These are phyloP conservation scores for Aristolochia californica DNA, from an alignment of 164 flowering plant species.

Conservation along the genomic window DNA sequence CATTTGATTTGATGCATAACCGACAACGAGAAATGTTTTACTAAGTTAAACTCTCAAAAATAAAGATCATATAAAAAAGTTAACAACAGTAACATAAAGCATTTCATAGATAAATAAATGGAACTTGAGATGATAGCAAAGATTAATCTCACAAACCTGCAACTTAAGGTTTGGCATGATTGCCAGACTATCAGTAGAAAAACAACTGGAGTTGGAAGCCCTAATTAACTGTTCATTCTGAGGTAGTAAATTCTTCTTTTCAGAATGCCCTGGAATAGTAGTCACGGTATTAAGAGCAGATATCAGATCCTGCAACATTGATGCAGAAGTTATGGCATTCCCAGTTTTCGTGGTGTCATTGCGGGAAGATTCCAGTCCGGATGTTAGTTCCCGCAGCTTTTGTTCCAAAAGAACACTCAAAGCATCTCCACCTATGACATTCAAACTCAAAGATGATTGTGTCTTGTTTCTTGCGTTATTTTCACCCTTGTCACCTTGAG, in stretches of 20 bases:
- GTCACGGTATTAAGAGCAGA: constrained; percentile 18
- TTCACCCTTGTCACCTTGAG: constrained; percentile 21
- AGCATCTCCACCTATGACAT: constrained; percentile 60
- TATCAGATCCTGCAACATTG: constrained; percentile 21
- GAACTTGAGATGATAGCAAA: background rate
- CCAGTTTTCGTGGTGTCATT: constrained; percentile 16
- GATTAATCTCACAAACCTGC: constrained; percentile 29
- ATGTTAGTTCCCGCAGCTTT: constrained; percentile 62
- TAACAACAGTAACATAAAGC: too few species aligned
- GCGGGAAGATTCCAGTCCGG: constrained; percentile 30
- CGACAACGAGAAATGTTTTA: too few species aligned
- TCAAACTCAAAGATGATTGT: constrained; percentile 32
- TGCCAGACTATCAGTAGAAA: constrained; percentile 19
- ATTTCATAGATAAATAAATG: too few species aligned
- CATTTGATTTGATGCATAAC: too few species aligned
- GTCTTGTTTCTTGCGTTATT: constrained; percentile 19
- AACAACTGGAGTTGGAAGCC: constrained; percentile 13
- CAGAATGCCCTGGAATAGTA: constrained; percentile 12
- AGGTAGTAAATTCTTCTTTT: constrained; percentile 6
- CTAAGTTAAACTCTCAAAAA: too few species aligned
- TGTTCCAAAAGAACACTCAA: constrained; percentile 75
- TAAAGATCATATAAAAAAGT: too few species aligned
- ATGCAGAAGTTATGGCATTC: constrained; percentile 15
- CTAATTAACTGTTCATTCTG: constrained; percentile 12
- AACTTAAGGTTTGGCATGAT: constrained; percentile 19